These are phyloP conservation scores for Fusarium citri DNA, from an alignment of 2,329 filamentous ascomycete genomes.

Conservation along the genomic window DNA sequence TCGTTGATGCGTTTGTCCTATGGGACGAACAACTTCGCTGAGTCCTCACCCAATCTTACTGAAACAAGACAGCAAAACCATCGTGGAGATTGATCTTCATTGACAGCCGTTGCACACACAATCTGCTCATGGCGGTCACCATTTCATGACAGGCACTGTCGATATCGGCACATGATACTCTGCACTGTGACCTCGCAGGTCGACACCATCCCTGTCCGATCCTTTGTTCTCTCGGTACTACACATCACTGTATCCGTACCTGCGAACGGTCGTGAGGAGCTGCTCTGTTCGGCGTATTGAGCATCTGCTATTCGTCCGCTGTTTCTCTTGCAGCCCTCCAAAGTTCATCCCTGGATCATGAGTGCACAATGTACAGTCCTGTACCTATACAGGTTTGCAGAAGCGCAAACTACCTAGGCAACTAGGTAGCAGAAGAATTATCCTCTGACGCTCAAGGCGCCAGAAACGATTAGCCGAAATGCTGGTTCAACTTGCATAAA, in stretches of 20 bases:
- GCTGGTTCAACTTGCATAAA: neutral
- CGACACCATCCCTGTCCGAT: slow-evolving; percentile 19
- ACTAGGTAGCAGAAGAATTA: neutral
- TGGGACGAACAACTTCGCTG: slow-evolving; percentile 1
- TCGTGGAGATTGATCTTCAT: slow-evolving; percentile 42
- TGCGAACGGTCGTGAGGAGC: slow-evolving; percentile 32
- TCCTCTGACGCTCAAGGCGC: neutral
- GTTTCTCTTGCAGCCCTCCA: slow-evolving; percentile 34
- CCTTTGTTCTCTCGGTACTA: slow-evolving; percentile 20
- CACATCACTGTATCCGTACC: neutral
- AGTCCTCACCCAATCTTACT: slow-evolving; percentile 34
- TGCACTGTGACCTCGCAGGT: slow-evolving; percentile 36
- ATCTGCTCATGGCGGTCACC: slow-evolving; percentile 35
- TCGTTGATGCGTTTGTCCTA: neutral
- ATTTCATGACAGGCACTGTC: slow-evolving; percentile 31
- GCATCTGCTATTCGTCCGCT: slow-evolving; percentile 40
- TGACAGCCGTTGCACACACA: slow-evolving; percentile 16
- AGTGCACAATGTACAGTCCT: slow-evolving; percentile 14
- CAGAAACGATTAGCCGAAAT: neutral
- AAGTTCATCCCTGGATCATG: slow-evolving; percentile 31
- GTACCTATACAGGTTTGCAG: slow-evolving; percentile 44
- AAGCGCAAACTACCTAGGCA: slow-evolving; percentile 17
- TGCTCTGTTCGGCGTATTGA: slow-evolving; percentile 26
- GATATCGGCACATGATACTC: slow-evolving; percentile 32
- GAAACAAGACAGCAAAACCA: slow-evolving; percentile 33